Base-by-base conservation (phyloP, 2,329 filamentous ascomycete genomes). In the Fusarium mundagurra region DNA sequence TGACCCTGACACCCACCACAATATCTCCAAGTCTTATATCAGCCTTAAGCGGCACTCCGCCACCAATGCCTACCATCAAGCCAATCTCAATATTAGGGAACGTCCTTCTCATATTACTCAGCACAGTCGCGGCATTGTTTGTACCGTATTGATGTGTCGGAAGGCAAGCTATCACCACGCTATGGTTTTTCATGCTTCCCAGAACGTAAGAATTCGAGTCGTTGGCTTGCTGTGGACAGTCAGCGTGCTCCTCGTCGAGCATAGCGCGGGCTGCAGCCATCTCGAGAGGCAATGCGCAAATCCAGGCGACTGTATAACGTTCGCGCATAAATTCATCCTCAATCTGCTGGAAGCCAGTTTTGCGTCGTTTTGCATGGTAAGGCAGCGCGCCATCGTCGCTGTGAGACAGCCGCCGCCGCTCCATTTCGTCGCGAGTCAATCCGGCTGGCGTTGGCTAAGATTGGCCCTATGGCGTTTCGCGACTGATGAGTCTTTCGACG, bases 51-150 rank as follows among this genome's bases (percentile, higher is more conserved):
- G 72, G 72, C 1, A 36, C 71, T 0, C 76, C 79, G 0, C 79
- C 78, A 1, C 76, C 78, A 18, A 80, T 77, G 0, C 78, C 79
- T 0, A 80, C 79, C 69, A 80, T 78, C 33, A 81, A 3, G 0
- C 51, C 71, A 0, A 67, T 12, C 0, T 50, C 12, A 1, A 76
- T 54, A 0, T 39, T 60, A 0, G 51, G 88, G 71, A 84, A 90
- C 41, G 92, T 87, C 3, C 57, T 43, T 5, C 8, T n/a, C 5
- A 76, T 5, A 1, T 73, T 16, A 1, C 51, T 70, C 85, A 71
- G 8, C 0, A 80, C 76, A 3, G 18, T 73, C 0, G 78, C 70
- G 0, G 79, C 78, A 14, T 72, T 75, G 8, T 70, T 78, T 0
- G 34, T 67, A 0, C 79, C 78, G 5, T 77, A 77, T 4, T 75